Evolutionary conservation across 306 rosid genomes (phyloP), one percentile per base, ranked within the genome.

Genomic region (Vicia sativa): DNA sequence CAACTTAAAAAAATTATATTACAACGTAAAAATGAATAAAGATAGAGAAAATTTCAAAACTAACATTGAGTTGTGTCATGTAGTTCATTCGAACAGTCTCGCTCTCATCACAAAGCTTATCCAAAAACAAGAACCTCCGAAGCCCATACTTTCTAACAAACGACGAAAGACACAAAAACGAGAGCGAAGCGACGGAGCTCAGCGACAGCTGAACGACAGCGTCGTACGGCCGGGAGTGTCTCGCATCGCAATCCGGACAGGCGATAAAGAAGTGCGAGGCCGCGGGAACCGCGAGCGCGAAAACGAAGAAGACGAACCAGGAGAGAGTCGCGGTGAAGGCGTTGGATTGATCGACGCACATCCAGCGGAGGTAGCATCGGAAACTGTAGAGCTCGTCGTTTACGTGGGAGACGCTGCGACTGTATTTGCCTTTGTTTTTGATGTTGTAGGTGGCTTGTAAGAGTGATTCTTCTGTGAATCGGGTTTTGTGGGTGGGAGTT

Each of bases 301-400:
- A 80, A 13, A 90, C 56, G 13, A 93, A 16, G 80, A 90, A 90
- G 15, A 85, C 52, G 12, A 75, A 63, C 99, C 97, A 93, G 0
- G 99, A 93, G 0, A 93, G 78, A 0, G 82, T 46, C 11, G 90
- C 81, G 11, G 82, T 80, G 83, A 86, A 54, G 7, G 28, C 2
- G 62, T 70, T 81, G 1, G 99, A 93, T 66, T 93, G 99, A 71
- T 93, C 99, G 0, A 88, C 95, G 76, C 99, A 90, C 90, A 93
- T 88, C 97, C 97, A 90, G 2, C 83, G 87, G 1, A 93, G 87
- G 61, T 84, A 90, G 0, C 84, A 83, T 21, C 96, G 81, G 85
- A 93, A 93, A 74, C 75, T 83, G 26, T 68, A 83, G 16, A 93
- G 64, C 78, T 93, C 99, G 41, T 93, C 97, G 19, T 82, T 74